phyloP scores from a whole-genome alignment of 2,329 filamentous ascomycete species.

The Penicillium paneum region DNA sequence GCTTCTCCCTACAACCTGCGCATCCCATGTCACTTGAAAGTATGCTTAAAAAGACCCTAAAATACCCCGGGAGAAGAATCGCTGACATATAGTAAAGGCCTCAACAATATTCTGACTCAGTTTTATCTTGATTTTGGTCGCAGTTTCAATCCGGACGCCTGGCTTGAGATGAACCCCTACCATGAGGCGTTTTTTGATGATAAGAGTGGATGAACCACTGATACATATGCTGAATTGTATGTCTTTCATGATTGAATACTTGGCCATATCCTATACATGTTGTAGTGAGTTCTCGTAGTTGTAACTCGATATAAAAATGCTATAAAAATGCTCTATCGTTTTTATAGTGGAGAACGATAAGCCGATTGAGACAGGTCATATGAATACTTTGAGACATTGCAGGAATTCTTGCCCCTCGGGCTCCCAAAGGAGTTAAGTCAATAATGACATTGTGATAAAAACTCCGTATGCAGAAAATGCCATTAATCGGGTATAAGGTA shows the following conservation, averaged over 20 bases:
- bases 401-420: background rate
- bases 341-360: background rate
- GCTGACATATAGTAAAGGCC: background rate
- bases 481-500: conserved; percentile 3
- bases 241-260: background rate
- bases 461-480: background rate
- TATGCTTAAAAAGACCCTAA: background rate
- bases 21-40: background rate
- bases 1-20: background rate
- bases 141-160: background rate
- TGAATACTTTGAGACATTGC: background rate
- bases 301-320: background rate
- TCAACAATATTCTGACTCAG: background rate
- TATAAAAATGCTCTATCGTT: background rate
- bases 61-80: no score
- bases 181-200: background rate
- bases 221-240: background rate
- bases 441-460: background rate
- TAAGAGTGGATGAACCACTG: background rate
- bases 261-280: background rate
- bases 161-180: background rate
- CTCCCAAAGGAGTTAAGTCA: background rate
- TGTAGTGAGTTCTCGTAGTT: background rate
- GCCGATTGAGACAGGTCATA: background rate
- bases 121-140: background rate